Percentiles rank a stretch among this genome's conserved stretches.
These are phyloP conservation scores for Boletus semigastroideus DNA, from an alignment of 1,284 basidiomycete species.

Conservation along the genomic window DNA sequence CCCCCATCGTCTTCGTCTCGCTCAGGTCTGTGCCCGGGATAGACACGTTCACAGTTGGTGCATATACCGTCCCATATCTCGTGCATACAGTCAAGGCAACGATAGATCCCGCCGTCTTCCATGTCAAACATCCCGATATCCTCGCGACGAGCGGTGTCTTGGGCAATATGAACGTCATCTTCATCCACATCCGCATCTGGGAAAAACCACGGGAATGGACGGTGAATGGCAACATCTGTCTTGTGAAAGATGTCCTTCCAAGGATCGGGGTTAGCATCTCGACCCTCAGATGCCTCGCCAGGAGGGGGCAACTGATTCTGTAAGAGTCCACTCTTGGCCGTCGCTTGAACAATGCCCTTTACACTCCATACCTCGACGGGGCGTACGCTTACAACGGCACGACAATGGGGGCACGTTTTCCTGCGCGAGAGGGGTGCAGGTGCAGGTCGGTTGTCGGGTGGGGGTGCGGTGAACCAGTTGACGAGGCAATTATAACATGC, in stretches of 20 bases:
- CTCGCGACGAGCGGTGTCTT: conserved; percentile 26
- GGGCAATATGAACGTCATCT: conserved; percentile 15
- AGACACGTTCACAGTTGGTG: conserved; percentile 54
- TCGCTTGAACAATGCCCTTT: conserved; percentile 58
- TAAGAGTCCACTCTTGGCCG: conserved; percentile 55
- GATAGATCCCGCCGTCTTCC: conserved; percentile 68
- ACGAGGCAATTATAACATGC: conserved; percentile 69
- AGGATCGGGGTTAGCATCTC: conserved; percentile 41
- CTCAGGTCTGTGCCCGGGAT: conserved; percentile 48
- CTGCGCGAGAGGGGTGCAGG: conserved; percentile 36
- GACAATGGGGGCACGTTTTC: conserved; percentile 78
- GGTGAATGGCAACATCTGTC: conserved; percentile 4
- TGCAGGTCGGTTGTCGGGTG: conserved; percentile 23
- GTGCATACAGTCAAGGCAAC: conserved; percentile 73
- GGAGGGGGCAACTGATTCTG: conserved; percentile 25
- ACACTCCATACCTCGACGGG: conserved; percentile 72
- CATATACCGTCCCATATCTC: conserved; percentile 71
- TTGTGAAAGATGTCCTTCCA: conserved; percentile 61
- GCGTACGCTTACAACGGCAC: conserved; percentile 55
- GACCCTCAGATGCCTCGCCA: conserved; percentile 15
- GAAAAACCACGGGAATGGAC: conserved; percentile 19
- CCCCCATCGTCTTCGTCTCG: conserved; percentile 38
- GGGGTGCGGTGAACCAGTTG: conserved; percentile 65
- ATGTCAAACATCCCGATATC: conserved; percentile 62
- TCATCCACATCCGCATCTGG: conserved; percentile 16